Percentiles rank a stretch among this genome's conserved stretches.
phyloP scores from a whole-genome alignment of 1,139 yeast genomes.

The Saccharomycopsis hybrid region DNA sequence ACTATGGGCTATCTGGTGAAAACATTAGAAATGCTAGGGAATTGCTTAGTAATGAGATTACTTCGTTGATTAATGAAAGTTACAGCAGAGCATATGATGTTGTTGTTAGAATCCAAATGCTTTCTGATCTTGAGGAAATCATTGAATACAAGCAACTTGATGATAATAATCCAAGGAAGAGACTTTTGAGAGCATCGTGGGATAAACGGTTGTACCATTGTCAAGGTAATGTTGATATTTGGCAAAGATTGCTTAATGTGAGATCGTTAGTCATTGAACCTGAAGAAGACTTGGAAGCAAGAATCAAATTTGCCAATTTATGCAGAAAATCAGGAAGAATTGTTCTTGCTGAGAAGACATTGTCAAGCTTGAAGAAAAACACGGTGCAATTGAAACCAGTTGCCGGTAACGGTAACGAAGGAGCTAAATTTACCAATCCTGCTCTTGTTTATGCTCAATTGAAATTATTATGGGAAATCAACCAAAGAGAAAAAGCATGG shows the following conservation, averaged over 20 bases:
- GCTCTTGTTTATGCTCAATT: constrained; percentile 93
- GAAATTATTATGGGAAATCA: constrained; percentile 96
- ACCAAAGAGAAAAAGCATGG: constrained; percentile 81
- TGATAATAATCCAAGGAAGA: constrained; percentile 71
- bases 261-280: constrained; percentile 92
- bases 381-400: constrained; percentile 18
- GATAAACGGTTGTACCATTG: constrained; percentile 87
- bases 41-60: constrained; percentile 82
- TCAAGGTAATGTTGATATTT: constrained; percentile 93
- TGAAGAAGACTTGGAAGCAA: constrained; percentile 94
- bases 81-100: constrained; percentile 96
- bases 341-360: constrained; percentile 87
- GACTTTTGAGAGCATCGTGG: constrained; percentile 87
- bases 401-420: constrained; percentile 31
- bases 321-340: constrained; percentile 91
- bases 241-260: constrained; percentile 95
- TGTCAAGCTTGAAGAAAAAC: constrained; percentile 66
- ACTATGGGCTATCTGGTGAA: constrained; percentile 72
- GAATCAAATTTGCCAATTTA: constrained; percentile 96
- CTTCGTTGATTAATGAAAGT: constrained; percentile 92
- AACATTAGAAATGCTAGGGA: constrained; percentile 85
- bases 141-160: constrained; percentile 82
- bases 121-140: constrained; percentile 93
- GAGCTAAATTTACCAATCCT: constrained; percentile 38
- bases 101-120: constrained; percentile 93